Evolutionary conservation across 192 early-diverging fungal species (phyloP), one percentile per base, ranked within the genome.

Genomic region (Ramicandelaber brevisporus): DNA sequence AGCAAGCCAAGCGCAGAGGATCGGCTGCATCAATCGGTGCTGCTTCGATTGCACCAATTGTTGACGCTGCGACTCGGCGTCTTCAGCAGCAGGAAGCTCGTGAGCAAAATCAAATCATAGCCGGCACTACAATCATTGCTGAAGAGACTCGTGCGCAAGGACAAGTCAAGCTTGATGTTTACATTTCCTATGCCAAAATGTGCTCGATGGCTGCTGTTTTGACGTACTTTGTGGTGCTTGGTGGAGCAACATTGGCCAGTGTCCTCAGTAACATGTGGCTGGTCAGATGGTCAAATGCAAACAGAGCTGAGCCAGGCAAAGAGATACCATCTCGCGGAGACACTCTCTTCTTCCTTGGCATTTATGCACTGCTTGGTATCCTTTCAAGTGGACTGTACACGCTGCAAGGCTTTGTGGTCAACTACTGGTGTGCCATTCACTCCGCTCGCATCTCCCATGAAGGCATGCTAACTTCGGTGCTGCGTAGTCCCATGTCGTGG

Each of bases 401-500:
- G 20, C 6, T 34, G 21, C 6, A n/a, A 29, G 12, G 1, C 31
- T n/a, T 3, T 37, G 12, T 27, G 36, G 32, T 15, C 18, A 1
- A 19, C 30, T 2, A 17, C 4, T n/a, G 13, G 6, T 37, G 26
- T 22, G 21, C 37, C 10, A 29, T 30, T 33, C 22, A 0, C 38
- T 34, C 30, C 14, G 31, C 42, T 1, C 21, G 17, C 5, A 18
- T 18, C 75, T 4, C 81, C 73, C 47, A 51, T 55, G 8, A 51
- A 37, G 15, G 57, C 66, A 21, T 38, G 5, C 41, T 79, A 17
- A 21, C 36, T 6, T 45, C 58, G 8, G 55, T 86, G 14, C 34
- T 80, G 26, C 31, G 62, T 0, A 63, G 73, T 0, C 77, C 77
- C 2, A 56, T 65, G 15, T 58, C 48, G 2, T 83, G 85, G 38